Conservation (phyloP, 2,329 filamentous ascomycete genomes). For the Lachnellula suecica region DNA sequence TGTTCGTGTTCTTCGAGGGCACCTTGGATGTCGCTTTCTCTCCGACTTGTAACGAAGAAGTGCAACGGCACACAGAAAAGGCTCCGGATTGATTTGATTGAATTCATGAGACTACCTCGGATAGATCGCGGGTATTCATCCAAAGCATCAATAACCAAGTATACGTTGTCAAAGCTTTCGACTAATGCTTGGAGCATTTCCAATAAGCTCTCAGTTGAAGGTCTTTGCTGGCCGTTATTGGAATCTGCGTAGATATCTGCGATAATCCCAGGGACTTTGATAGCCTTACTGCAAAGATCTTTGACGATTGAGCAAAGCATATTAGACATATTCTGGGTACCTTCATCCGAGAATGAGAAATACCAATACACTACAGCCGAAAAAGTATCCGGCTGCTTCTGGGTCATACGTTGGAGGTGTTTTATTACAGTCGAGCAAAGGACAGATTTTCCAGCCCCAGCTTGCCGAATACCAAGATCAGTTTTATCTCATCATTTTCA, state of each 20-base stretch:
- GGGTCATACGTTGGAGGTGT: not conserved
- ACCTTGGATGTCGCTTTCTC: slow-evolving; percentile 28
- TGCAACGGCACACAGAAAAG: slow-evolving; percentile 3
- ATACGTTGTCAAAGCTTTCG: slow-evolving; percentile 7
- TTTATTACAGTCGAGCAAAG: slow-evolving; percentile 16
- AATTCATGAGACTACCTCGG: slow-evolving; percentile 2
- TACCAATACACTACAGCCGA: slow-evolving; percentile 13
- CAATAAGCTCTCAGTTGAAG: slow-evolving; percentile 1
- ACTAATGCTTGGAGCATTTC: slow-evolving; percentile 7
- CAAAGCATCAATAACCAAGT: slow-evolving; percentile 17
- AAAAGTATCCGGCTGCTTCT: not conserved
- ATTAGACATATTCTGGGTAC: slow-evolving; percentile 9
- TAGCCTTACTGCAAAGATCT: slow-evolving; percentile 11
- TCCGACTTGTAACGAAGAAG: slow-evolving; percentile 22
- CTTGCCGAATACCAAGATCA: not conserved
- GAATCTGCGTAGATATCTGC: not conserved
- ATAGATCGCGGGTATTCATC: slow-evolving; percentile 16
- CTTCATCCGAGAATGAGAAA: slow-evolving; percentile 8
- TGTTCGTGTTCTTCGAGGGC: too few species aligned
- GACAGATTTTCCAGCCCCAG: slow-evolving; percentile 14
- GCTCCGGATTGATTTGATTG: slow-evolving; percentile 2
- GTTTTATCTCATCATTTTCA: not conserved
- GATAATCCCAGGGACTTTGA: slow-evolving; percentile 1
- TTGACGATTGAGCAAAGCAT: slow-evolving; percentile 9
- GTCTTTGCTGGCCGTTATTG: slow-evolving; percentile 9